Evolutionary conservation across 768 basidiomycete genomes (phyloP), one percentile per base, ranked within the genome.

Genomic region (Lactifluus subvellereus): DNA sequence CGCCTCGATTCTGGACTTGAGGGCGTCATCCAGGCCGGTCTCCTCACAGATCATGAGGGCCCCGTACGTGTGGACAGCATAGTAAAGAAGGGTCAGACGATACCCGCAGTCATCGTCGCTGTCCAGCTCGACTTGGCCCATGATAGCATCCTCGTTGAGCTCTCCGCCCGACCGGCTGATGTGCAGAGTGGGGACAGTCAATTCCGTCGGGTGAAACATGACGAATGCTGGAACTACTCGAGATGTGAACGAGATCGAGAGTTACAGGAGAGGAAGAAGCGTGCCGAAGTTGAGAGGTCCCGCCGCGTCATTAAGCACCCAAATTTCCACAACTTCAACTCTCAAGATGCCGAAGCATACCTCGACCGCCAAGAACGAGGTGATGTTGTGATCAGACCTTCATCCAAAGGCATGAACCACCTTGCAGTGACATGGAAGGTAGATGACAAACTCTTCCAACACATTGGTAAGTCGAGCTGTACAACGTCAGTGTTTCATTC

Each of bases 341-440:
- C 91, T 7, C 77, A 81, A 14, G 89, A 97, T 68, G 95, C 97
- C 1, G 97, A 98, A 75, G 81, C 85, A 40, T 90, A 88, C 71
- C 78, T 99, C 64, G 89, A 92, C 67, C 87, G 87, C 68, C 91
- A 93, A 72, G 93, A 94, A 69, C 85, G 92, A 20, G 97, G 97
- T 10, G 97, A 98, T 73, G 95, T 96, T 45, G 91, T 98, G 47
- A 94, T 99, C 66, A 80, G 97, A 50, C 97, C 97, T 0, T 96
- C 94, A 18, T 98, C 96, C 4, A 94, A 95, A 74, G 96, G 96
- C 14, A 77, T 81, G 42, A 84, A 97, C 69, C 97, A 98, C 76
- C 79, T 99, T 42, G 96, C 96, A 49, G 89, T 99, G 10, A 99
- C 97, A 0, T 99, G 97, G 97, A 99, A 98, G 76, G 94, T 99